Percentiles rank a stretch among this genome's conserved stretches.
phyloP scores from a whole-genome alignment of 352 stramenopile species.

The Globisporangium mamillatum region DNA sequence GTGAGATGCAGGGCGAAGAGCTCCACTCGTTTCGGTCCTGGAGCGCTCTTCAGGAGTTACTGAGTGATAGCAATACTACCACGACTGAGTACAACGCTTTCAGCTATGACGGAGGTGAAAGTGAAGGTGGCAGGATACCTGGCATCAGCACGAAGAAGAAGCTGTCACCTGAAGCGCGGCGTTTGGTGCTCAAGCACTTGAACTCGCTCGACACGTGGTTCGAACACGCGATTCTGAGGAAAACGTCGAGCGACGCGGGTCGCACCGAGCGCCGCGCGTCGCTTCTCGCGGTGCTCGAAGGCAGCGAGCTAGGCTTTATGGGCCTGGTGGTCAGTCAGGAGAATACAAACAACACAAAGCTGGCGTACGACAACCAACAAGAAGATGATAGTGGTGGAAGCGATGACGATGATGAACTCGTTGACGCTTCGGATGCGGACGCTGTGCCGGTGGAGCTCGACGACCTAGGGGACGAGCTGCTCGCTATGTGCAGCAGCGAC shows the following conservation, averaged over 20 bases:
- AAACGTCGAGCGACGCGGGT: constrained; percentile 8
- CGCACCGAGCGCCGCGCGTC: neutral
- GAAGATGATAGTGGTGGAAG: neutral
- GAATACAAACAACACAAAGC: neutral
- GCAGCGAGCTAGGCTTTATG: neutral
- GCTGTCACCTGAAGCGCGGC: constrained; percentile 17
- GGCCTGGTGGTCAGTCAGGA: neutral
- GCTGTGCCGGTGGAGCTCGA: constrained; percentile 11
- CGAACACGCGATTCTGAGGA: constrained; percentile 33
- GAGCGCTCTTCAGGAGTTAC: neutral
- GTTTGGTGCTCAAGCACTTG: constrained; percentile 37
- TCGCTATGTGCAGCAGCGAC: constrained; percentile 8
- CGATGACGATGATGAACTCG: neutral
- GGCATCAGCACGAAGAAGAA: constrained; percentile 1
- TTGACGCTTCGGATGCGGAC: constrained; percentile 10
- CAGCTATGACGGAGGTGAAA: neutral
- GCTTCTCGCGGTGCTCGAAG: constrained; percentile 8
- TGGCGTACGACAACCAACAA: neutral
- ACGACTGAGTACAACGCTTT: neutral
- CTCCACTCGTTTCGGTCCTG: constrained; percentile 10
- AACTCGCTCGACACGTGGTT: constrained; percentile 56
- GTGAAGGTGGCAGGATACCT: neutral
- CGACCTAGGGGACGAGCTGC: constrained; percentile 11
- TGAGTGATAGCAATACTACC: neutral
- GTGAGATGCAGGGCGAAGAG: constrained; percentile 17